Evolutionary conservation across 129 eudicot species (phyloP).

Genomic region (Deinandra increscens): DNA sequence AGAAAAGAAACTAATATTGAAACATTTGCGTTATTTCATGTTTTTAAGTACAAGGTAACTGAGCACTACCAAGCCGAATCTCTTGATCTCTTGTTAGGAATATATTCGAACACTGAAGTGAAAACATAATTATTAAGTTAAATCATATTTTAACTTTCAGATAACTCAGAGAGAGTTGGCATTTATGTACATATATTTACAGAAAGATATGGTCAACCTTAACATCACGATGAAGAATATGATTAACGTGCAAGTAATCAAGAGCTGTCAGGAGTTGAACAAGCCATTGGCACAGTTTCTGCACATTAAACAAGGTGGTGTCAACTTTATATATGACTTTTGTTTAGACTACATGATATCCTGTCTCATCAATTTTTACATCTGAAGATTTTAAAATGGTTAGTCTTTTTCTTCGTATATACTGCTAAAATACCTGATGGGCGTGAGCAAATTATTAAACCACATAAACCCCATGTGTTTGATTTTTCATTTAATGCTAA

Average conservation of each 20-base stretch:
- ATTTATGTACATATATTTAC: conserved; percentile 6
- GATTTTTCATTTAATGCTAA: not conserved
- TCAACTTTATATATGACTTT: conserved; percentile 8
- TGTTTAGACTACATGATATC: not conserved
- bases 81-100: conserved; percentile 90
- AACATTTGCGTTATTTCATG: conserved; percentile 2
- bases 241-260: conserved; percentile 80
- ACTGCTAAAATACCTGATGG: too few species aligned
- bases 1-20: conserved; percentile 11
- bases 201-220: conserved; percentile 51
- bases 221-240: conserved; percentile 96
- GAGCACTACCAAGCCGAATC: conserved; percentile 73
- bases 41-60: conserved; percentile 3
- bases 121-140: conserved; percentile 15
- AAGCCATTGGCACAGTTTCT: conserved; percentile 94
- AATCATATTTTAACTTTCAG: conserved; percentile 4
- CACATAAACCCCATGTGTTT: conserved; percentile 1
- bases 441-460: too few species aligned
- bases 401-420: too few species aligned
- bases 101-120: conserved; percentile 89
- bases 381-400: too few species aligned
- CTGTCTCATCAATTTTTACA: too few species aligned
- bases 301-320: conserved; percentile 28
- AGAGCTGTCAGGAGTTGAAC: conserved; percentile 89
- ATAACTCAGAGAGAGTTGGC: not conserved